Conservation (phyloP, 1,284 basidiomycete genomes). For the Pisolithus thermaeus region DNA sequence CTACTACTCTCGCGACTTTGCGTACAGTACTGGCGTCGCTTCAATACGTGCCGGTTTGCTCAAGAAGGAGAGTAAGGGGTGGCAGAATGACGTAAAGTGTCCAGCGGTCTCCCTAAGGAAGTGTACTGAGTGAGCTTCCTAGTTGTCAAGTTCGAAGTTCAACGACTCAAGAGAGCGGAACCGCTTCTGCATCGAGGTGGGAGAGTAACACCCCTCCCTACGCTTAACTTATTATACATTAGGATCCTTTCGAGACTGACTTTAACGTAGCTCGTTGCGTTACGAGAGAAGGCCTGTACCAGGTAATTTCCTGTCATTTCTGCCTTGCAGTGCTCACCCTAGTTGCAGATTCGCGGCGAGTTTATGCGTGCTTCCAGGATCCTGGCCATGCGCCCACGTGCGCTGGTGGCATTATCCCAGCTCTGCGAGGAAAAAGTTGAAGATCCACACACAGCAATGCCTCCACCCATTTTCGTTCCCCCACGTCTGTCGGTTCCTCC, state of each 20-base stretch:
- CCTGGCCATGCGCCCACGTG: conserved; percentile 70
- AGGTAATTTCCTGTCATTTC: conserved; percentile 39
- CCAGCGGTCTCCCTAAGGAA: neutral
- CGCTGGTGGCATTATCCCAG: conserved; percentile 74
- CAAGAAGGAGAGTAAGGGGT: conserved; percentile 89
- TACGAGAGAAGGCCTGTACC: conserved; percentile 93
- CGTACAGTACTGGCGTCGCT: conserved; percentile 87
- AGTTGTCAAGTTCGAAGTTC: conserved; percentile 46
- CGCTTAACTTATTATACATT: conserved; percentile 11
- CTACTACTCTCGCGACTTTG: conserved; percentile 92
- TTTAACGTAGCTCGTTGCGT: conserved; percentile 97
- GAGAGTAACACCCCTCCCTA: conserved; percentile 13
- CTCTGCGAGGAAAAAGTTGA: conserved; percentile 76
- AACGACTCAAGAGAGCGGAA: conserved; percentile 85
- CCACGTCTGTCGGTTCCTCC: conserved; percentile 56
- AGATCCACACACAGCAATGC: conserved; percentile 31
- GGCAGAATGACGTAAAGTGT: conserved; percentile 80
- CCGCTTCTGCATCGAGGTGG: conserved; percentile 88
- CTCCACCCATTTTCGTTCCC: conserved; percentile 47
- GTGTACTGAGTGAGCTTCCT: conserved; percentile 6
- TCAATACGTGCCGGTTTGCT: conserved; percentile 87
- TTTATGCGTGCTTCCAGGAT: conserved; percentile 95
- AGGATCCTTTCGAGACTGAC: conserved; percentile 95
- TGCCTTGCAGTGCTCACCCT: conserved; percentile 1
- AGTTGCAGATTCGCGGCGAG: conserved; percentile 92